Conservation (phyloP, 208 protist species). For the Trypanosoma caninum region DNA sequence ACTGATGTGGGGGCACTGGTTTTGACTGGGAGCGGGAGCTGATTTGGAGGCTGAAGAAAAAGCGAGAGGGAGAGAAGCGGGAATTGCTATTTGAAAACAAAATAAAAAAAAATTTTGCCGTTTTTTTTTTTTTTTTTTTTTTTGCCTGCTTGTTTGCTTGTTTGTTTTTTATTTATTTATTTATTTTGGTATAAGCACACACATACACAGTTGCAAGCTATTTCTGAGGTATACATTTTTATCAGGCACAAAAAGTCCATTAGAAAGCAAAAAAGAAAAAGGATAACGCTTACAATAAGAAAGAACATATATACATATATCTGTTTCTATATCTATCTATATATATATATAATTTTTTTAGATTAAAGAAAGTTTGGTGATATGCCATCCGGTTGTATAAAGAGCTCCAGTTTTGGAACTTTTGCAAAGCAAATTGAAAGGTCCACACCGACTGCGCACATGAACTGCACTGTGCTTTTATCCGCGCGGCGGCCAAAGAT, state of each 20-base stretch:
- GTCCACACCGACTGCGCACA: neutral
- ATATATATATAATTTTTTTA: slow-evolving; percentile 7
- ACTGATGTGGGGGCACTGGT: slow-evolving; percentile 89
- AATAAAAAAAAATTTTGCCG: neutral
- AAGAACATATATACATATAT: slow-evolving; percentile 11
- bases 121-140: slow-evolving; percentile 5
- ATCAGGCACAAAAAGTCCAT: too few species aligned
- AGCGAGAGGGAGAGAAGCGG: neutral
- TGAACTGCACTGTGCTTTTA: too few species aligned
- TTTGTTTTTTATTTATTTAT: too few species aligned
- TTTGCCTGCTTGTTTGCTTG: slow-evolving; percentile 5
- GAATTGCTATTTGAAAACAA: neutral
- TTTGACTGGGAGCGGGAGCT: slow-evolving; percentile 31
- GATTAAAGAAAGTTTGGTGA: too few species aligned
- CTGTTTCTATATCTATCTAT: slow-evolving; percentile 7
- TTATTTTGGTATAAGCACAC: too few species aligned
- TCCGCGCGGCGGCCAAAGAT: too few species aligned
- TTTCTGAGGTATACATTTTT: too few species aligned
- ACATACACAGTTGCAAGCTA: too few species aligned
- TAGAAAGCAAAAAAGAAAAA: neutral
- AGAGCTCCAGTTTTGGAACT: slow-evolving; percentile 59
- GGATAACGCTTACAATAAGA: neutral
- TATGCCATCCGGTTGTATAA: slow-evolving; percentile 77
- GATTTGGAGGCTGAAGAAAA: neutral
- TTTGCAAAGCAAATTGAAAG: slow-evolving; percentile 26